Evolutionary conservation across 495 filamentous ascomycete species (phyloP).

Genomic region (Aspergillus baeticus): DNA sequence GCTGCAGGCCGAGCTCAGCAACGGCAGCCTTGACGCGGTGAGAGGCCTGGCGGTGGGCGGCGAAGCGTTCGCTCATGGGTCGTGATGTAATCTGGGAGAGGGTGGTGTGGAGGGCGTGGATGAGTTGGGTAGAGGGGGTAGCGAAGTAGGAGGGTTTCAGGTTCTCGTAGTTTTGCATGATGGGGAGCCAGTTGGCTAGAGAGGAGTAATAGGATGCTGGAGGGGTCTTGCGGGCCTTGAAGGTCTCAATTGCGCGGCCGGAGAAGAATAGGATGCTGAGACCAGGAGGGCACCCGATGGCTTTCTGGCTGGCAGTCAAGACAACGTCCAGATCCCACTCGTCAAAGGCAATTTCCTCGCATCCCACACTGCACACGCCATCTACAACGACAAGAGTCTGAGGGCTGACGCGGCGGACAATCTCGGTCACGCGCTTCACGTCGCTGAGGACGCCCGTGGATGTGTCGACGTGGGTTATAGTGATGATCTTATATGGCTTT

Average conservation of each 20-base stretch:
- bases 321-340: conserved; percentile 92
- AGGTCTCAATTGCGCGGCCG: conserved; percentile 79
- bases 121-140: conserved; percentile 89
- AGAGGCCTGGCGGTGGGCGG: conserved; percentile 69
- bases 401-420: conserved; percentile 82
- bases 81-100: conserved; percentile 78
- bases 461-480: conserved; percentile 95
- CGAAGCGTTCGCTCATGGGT: conserved; percentile 78
- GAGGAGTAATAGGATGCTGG: conserved; percentile 89
- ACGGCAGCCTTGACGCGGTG: conserved; percentile 81
- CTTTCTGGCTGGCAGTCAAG: conserved; percentile 93
- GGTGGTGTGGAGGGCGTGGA: conserved; percentile 93
- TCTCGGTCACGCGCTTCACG: conserved; percentile 74
- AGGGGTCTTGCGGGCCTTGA: conserved; percentile 74
- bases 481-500: conserved; percentile 89
- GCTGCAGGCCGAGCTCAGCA: conserved; percentile 76
- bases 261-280: conserved; percentile 90
- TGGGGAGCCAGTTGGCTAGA: conserved; percentile 95
- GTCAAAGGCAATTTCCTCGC: conserved; percentile 94
- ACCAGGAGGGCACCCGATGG: conserved; percentile 90
- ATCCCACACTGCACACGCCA: conserved; percentile 94
- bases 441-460: conserved; percentile 94
- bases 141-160: conserved; percentile 97
- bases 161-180: conserved; percentile 98
- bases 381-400: conserved; percentile 90